Evolutionary conservation across 164 flowering plant genomes (phyloP), one percentile per base, ranked within the genome.

Genomic region (Magnolia officinalis): DNA sequence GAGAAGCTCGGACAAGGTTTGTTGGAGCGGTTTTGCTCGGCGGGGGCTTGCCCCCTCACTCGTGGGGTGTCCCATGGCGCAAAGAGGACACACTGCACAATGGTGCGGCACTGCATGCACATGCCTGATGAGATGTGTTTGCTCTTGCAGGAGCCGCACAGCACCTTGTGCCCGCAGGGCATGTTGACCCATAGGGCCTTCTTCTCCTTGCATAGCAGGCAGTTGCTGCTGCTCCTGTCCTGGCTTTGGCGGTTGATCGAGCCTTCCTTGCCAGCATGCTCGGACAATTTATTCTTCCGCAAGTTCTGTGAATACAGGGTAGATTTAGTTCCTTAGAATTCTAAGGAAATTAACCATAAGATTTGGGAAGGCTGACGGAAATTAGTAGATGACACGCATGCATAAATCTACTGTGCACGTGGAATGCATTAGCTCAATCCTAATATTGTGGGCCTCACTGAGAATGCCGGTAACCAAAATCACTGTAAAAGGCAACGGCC

Each of bases 91-190:
- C 68, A 11, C 24, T 65, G 26, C 68, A 65, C 68, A 65, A 29
- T 13, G 13, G 13, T 9, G 14, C 11, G 29, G 24, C 68, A 65
- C 14, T 8, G 29, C 26, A 20, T 11, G 68, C 68, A 65, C 19
- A 13, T 65, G 26, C 26, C 13, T 11, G 14, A 65, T 0, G 13
- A 65, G 24, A 20, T 20, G 8, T 24, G 26, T 2, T 13, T 65
- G 21, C 7, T 23, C 80, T 81, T 81, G 75, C 89, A 89, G 0
- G 66, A 68, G 21, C 29, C 23, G 76, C 90, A 87, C 88, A 87
- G 84, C 52, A 86, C 71, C 63, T 71, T 24, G 82, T 84, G 87
- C 24, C 52, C 55, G 80, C 90, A 89, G 3, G 89, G 92, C 52
- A 74, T 72, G 80, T 82, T 86, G 37, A 82, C 81, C 85, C 86